These are phyloP conservation scores for Penicillium alfredii DNA, from an alignment of 495 filamentous ascomycete genomes.

Conservation along the genomic window DNA sequence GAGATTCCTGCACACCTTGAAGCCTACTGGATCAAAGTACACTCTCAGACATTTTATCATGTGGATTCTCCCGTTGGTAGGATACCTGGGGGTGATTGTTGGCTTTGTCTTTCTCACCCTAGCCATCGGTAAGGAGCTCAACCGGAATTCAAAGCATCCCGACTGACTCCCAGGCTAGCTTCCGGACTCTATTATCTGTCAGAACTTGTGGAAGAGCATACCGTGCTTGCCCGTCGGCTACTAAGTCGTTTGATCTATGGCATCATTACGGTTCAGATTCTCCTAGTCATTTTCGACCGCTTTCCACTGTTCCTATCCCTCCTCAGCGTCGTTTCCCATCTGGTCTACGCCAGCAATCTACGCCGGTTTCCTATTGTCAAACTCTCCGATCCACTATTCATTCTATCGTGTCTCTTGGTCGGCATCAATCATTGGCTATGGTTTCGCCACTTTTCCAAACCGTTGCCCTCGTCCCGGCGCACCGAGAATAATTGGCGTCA, in stretches of 20 bases:
- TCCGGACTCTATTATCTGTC: conserved; percentile 98
- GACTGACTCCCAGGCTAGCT: conserved; percentile 46
- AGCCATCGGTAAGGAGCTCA: conserved; percentile 84
- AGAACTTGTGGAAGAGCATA: conserved; percentile 96
- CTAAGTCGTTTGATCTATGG: conserved; percentile 79
- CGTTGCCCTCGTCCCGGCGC: conserved; percentile 25
- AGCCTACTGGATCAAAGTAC: background rate
- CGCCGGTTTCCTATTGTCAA: conserved; percentile 83
- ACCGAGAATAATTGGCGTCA: conserved; percentile 39
- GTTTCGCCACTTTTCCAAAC: conserved; percentile 85
- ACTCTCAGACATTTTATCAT: conserved; percentile 40
- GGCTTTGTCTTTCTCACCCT: conserved; percentile 92
- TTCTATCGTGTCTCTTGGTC: conserved; percentile 79
- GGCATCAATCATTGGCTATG: conserved; percentile 92
- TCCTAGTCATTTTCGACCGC: conserved; percentile 73
- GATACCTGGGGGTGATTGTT: conserved; percentile 78
- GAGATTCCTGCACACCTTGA: conserved; percentile 1
- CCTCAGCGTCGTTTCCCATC: conserved; percentile 75
- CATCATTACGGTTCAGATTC: conserved; percentile 66
- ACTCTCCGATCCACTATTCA: conserved; percentile 80
- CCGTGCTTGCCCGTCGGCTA: conserved; percentile 79
- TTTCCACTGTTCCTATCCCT: conserved; percentile 71
- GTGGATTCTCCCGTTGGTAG: conserved; percentile 88
- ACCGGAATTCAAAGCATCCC: too few relatives aligned
- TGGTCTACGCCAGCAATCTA: conserved; percentile 85